These are phyloP conservation scores for Agapanthus africanus DNA, from an alignment of 106 monocot species.

Conservation along the genomic window DNA sequence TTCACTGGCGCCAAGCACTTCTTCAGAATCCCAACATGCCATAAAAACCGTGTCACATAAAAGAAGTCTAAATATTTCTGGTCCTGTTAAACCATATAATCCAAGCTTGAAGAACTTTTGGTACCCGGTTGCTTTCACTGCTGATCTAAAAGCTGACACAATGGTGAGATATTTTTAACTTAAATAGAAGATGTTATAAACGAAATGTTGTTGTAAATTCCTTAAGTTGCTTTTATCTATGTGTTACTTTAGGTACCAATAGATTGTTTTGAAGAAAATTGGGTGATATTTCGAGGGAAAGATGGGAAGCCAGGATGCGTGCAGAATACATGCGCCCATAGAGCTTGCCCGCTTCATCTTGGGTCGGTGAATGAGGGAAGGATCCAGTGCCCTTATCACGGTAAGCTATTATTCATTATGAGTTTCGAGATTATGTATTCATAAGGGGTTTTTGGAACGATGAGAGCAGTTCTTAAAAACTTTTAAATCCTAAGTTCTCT, in stretches of 20 bases:
- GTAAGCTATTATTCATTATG: slow-evolving; percentile 27
- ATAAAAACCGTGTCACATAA: slow-evolving; percentile 20
- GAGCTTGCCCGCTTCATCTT: slow-evolving; percentile 92
- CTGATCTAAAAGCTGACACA: slow-evolving; percentile 18
- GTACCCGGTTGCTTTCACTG: slow-evolving; percentile 28
- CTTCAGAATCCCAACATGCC: slow-evolving; percentile 23
- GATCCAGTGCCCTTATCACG: slow-evolving; percentile 89
- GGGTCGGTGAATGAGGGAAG: slow-evolving; percentile 82
- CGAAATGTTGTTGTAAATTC: neutral
- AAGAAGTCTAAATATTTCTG: slow-evolving; percentile 46
- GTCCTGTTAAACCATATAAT: slow-evolving; percentile 22
- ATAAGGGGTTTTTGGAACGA: no score
- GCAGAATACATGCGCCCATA: slow-evolving; percentile 91
- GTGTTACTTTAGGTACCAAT: slow-evolving; percentile 49
- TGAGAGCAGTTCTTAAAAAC: no score
- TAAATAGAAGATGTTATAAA: neutral
- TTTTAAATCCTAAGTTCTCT: no score
- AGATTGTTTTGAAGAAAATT: slow-evolving; percentile 11
- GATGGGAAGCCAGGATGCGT: slow-evolving; percentile 84
- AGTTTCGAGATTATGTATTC: neutral
- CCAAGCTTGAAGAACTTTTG: slow-evolving; percentile 27
- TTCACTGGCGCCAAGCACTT: slow-evolving; percentile 38
- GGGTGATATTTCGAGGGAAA: slow-evolving; percentile 82
- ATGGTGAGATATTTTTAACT: slow-evolving; percentile 15
- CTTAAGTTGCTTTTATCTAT: neutral